These are phyloP conservation scores for Pseudocercospora crystallina DNA, from an alignment of 2,329 filamentous ascomycete genomes.

Conservation along the genomic window DNA sequence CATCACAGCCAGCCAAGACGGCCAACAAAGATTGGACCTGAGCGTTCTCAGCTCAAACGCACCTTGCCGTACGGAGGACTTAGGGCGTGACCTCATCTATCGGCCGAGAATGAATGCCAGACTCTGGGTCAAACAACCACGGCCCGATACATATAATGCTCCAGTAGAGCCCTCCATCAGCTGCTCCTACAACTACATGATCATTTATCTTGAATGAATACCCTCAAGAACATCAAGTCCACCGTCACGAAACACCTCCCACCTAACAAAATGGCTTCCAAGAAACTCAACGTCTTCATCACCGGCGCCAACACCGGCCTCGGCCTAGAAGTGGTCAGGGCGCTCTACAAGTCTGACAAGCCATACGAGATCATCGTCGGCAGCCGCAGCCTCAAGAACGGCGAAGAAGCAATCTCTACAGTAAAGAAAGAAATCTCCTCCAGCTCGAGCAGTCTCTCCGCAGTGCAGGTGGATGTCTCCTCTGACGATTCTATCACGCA, in stretches of 20 bases:
- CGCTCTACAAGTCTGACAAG: constrained; percentile 49
- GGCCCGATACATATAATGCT: too few relatives aligned
- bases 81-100: too few relatives aligned
- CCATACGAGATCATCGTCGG: constrained; percentile 60
- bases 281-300: constrained; percentile 51
- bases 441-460: constrained; percentile 44
- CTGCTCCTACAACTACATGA: too few relatives aligned
- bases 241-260: neutral
- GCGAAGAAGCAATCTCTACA: constrained; percentile 46
- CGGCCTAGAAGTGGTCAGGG: constrained; percentile 58
- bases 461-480: constrained; percentile 55
- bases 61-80: too few relatives aligned
- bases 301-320: constrained; percentile 60
- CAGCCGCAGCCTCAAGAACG: constrained; percentile 53
- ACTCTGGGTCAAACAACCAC: too few relatives aligned
- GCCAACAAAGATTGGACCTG: too few relatives aligned
- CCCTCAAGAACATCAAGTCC: neutral
- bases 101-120: too few relatives aligned
- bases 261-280: constrained; percentile 23
- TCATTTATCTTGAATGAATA: too few relatives aligned
- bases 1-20: too few relatives aligned
- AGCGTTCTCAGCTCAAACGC: too few relatives aligned
- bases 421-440: constrained; percentile 44
- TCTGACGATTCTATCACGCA: constrained; percentile 54
- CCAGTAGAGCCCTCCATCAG: too few relatives aligned